Evolutionary conservation across 768 basidiomycete species (phyloP).

Genomic region (Leccinum boreale): DNA sequence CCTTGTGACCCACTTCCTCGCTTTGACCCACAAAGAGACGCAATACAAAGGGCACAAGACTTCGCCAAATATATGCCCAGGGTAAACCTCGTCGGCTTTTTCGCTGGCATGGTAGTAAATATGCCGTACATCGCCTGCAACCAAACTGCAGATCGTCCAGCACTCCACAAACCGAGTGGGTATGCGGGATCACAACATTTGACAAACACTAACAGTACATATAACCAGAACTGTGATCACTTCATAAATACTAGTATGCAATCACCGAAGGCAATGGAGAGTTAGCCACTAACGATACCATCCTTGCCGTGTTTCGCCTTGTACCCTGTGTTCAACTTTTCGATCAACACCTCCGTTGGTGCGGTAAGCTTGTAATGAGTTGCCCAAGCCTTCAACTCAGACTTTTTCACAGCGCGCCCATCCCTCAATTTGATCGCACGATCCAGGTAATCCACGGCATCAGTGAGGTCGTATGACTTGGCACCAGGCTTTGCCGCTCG

Average conservation of each 20-base stretch:
- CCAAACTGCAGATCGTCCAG: too few relatives aligned
- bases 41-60: conserved; percentile 99
- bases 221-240: background rate
- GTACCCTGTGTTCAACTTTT: background rate
- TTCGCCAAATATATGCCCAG: conserved; percentile 46
- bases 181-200: background rate
- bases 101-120: too few relatives aligned
- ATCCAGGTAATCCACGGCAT: conserved; percentile 8
- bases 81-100: background rate
- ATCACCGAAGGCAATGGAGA: background rate
- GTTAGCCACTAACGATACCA: background rate
- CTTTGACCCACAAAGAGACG: conserved; percentile 89
- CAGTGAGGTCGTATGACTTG: conserved; percentile 6
- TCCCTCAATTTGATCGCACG: background rate
- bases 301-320: background rate
- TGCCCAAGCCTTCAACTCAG: conserved; percentile 4
- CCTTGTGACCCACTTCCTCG: background rate
- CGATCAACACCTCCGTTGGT: background rate
- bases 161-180: background rate
- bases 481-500: conserved; percentile 5
- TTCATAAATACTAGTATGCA: background rate
- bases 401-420: conserved; percentile 3
- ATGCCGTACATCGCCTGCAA: too few relatives aligned
- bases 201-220: background rate
- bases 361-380: background rate